Evolutionary conservation across 495 filamentous ascomycete species (phyloP).

Genomic region (Talaromyces borbonicus): DNA sequence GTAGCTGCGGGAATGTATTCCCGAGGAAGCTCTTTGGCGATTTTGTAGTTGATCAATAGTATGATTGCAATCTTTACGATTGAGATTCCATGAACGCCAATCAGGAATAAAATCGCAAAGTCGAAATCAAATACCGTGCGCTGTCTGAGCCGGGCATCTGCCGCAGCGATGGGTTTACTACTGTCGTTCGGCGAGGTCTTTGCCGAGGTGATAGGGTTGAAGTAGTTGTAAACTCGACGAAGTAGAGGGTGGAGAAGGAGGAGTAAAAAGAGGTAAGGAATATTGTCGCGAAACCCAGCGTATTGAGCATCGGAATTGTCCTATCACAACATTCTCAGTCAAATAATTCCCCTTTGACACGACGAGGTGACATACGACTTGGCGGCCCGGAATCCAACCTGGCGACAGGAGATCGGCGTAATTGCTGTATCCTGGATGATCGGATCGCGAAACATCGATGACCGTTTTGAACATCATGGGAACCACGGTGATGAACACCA

Average conservation of each 20-base stretch:
- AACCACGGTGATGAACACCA: constrained; percentile 55
- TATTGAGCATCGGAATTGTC: constrained; percentile 91
- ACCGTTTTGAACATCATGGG: constrained; percentile 87
- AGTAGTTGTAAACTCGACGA: constrained; percentile 55
- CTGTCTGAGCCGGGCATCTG: constrained; percentile 59
- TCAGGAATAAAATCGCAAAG: constrained; percentile 72
- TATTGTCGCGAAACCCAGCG: constrained; percentile 72
- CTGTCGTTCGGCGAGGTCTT: constrained; percentile 9
- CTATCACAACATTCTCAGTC: constrained; percentile 24
- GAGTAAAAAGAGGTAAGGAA: constrained; percentile 66
- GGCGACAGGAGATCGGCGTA: constrained; percentile 60
- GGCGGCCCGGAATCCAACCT: constrained; percentile 93
- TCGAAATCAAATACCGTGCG: constrained; percentile 74
- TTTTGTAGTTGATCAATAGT: constrained; percentile 67
- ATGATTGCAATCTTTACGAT: constrained; percentile 72
- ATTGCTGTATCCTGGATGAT: constrained; percentile 68
- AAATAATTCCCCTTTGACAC: not conserved
- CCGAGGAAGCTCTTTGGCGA: constrained; percentile 59
- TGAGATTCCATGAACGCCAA: constrained; percentile 76
- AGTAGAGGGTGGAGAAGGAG: constrained; percentile 68
- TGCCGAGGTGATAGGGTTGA: constrained; percentile 11
- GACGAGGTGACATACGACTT: constrained; percentile 51
- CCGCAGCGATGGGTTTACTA: constrained; percentile 16
- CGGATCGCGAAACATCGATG: constrained; percentile 79
- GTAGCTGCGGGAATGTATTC: constrained; percentile 62